Conservation (phyloP, 768 basidiomycete species). For the Trametes cubensis region DNA sequence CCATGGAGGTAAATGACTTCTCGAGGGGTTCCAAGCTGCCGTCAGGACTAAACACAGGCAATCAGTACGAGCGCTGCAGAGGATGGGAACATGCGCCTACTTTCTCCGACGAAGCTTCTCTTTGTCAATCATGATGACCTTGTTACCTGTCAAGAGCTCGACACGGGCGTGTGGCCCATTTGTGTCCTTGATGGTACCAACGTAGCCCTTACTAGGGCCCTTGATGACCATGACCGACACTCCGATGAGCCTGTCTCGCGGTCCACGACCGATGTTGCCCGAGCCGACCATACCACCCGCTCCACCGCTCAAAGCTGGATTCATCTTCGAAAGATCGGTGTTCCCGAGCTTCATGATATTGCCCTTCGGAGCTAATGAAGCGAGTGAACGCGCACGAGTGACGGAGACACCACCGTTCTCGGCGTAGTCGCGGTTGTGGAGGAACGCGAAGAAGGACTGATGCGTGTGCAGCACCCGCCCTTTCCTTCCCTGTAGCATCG, state of each 20-base stretch:
- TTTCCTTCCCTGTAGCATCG: constrained; percentile 67
- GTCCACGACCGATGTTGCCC: constrained; percentile 75
- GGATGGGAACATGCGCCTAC: constrained; percentile 54
- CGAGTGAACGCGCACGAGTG: constrained; percentile 79
- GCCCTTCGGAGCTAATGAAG: constrained; percentile 86
- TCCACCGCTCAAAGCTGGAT: constrained; percentile 68
- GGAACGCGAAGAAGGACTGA: constrained; percentile 91
- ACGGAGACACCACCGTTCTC: constrained; percentile 97
- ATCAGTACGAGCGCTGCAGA: background rate
- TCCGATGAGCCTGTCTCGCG: constrained; percentile 83
- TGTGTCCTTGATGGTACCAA: constrained; percentile 93
- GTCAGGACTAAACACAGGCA: constrained; percentile 2
- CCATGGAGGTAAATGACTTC: constrained; percentile 36
- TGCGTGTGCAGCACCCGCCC: constrained; percentile 92
- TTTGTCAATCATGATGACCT: constrained; percentile 85
- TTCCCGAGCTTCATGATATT: constrained; percentile 62
- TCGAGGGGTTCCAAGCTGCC: constrained; percentile 59
- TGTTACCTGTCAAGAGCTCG: constrained; percentile 88
- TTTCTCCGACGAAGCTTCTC: constrained; percentile 70
- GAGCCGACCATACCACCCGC: constrained; percentile 82
- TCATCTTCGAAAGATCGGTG: constrained; percentile 89
- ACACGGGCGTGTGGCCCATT: constrained; percentile 87
- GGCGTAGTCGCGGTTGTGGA: constrained; percentile 86
- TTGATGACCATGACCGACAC: constrained; percentile 77
- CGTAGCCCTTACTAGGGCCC: constrained; percentile 88